Evolutionary conservation across 1,284 basidiomycete species (phyloP), one percentile per base, ranked within the genome.

Genomic region (Cutaneotrichosporon sp.): DNA sequence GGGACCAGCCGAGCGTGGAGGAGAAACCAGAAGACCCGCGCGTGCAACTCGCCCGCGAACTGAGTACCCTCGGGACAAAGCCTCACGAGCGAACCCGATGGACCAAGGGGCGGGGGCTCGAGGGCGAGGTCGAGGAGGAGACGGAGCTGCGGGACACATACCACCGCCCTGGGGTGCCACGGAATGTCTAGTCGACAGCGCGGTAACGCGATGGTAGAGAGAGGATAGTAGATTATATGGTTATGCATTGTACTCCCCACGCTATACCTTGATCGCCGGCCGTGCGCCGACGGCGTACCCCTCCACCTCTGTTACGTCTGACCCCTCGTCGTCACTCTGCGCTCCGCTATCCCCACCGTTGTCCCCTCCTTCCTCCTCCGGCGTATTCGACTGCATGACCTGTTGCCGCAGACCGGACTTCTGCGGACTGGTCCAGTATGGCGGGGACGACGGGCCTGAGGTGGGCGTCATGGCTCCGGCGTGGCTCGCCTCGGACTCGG

Each of bases 101-200:
- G 55, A 50, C 61, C 3, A 64, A 66, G 54, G 64, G 66, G 6
- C 41, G 50, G 26, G 65, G 65, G 14, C 51, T 68, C 27, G 60
- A 55, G 17, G 64, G 63, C 20, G 66, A 65, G 39, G 63, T 64
- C 7, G 63, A 63, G 48, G 66, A 64, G 25, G 64, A 66, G 41
- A 46, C 35, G n/a, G 66, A 68, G 56, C 61, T 70, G 64, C 42
- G 59, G 26, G 68, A 70, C 55, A 60, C 62, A 5, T 70, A 61
- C 45, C 50, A 61, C 45, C 51, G 63, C 1, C 57, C 65, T 10
- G 68, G 65, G 0, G 57, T 63, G 17, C 67, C 67, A 9, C 47
- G 67, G 39, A 46, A 46, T 24, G 32, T 35, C 16, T 46, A 46
- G 24, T 3, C 20, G 7, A 10, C 22, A 33, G 22, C 26, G 26